Base-by-base conservation (phyloP, 495 filamentous ascomycete species). In the Talaromyces proteolyticus region DNA sequence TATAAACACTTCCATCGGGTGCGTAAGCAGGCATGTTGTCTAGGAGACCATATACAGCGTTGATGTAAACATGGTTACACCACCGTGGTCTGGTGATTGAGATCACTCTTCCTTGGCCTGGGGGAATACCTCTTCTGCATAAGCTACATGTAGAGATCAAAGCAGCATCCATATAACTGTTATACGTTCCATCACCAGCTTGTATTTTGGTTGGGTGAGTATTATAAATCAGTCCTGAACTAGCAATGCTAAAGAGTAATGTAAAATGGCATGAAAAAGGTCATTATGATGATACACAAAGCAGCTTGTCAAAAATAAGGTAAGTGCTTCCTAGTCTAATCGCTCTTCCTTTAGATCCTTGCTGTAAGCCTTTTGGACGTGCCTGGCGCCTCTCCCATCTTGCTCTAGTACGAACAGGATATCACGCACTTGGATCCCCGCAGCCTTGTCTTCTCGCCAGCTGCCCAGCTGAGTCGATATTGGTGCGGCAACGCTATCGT, bases 401-500 rank as follows among this genome's bases (percentile, higher is more conserved):
- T 65, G 58, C 53, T 79, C 76, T 14, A 78, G 63, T 58, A 75
- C 74, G 43, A 73, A 75, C 19, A 79, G 49, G 10, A 79, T 57
- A 54, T 79, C 76, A 29, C 76, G 64, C 18, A 77, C 58, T 47
- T 77, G 73, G 50, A 79, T 74, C 4, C 75, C 75, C 44, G 66
- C 67, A 12, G 70, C 68, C 51, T 62, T 64, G 46, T 78, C 75
- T 56, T 79, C 76, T 17, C 73, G 65, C 66, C 73, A 76, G 1
- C 62, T 57, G 19, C 75, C 75, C 38, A 76, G 60, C 18, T 62
- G 67, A 47, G 73, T 68, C 19, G 24, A 6, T 17, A 22, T 43
- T 20, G 50, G 11, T 2, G 53, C 42, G 0, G 60, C 59, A 10
- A 52, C 53, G 17, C 59, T 48, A 3, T 62, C 47, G 1, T 61